A percentile compares a stretch with the other conserved stretches of the same genome.
Evolutionary conservation across 345 rosid genomes (phyloP).

Genomic region (Brassica juncea): DNA sequence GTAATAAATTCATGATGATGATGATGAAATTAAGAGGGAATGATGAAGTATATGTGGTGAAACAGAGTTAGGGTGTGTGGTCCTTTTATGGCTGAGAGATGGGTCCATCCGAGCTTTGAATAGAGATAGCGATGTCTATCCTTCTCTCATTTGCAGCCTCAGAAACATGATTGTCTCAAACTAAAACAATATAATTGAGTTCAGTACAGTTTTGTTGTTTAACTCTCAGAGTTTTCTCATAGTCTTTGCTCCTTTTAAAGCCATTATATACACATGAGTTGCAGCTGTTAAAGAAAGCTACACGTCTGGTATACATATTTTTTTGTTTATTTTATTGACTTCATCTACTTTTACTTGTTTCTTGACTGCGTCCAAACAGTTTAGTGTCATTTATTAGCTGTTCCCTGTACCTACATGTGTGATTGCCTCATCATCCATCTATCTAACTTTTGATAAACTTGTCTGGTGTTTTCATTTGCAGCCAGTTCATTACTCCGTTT

Average conservation of each 20-base stretch:
- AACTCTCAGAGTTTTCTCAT: constrained; percentile 14
- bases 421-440: not conserved
- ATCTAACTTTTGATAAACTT: constrained; percentile 27
- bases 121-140: constrained; percentile 50
- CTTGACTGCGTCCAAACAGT: constrained; percentile 21
- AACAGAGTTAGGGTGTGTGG: constrained; percentile 26
- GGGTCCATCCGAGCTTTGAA: constrained; percentile 42
- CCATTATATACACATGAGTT: constrained; percentile 33
- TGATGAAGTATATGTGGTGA: constrained; percentile 19
- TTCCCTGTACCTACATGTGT: constrained; percentile 26
- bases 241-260: constrained; percentile 29
- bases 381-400: constrained; percentile 34
- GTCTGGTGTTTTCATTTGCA: constrained; percentile 25
- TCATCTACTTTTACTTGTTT: constrained; percentile 36
- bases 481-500: constrained; percentile 30
- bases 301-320: constrained; percentile 3
- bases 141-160: constrained; percentile 54
- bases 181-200: constrained; percentile 2
- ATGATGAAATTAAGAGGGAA: constrained; percentile 29
- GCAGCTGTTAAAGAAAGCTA: constrained; percentile 33
- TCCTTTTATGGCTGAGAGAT: not conserved
- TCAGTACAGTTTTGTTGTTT: constrained; percentile 21
- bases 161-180: constrained; percentile 33
- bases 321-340: not conserved
- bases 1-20: constrained; percentile 23